Percentiles rank a stretch among this genome's conserved stretches.
These are phyloP conservation scores for Aspergillus nidulans DNA, from an alignment of 495 filamentous ascomycete species.

Conservation along the genomic window DNA sequence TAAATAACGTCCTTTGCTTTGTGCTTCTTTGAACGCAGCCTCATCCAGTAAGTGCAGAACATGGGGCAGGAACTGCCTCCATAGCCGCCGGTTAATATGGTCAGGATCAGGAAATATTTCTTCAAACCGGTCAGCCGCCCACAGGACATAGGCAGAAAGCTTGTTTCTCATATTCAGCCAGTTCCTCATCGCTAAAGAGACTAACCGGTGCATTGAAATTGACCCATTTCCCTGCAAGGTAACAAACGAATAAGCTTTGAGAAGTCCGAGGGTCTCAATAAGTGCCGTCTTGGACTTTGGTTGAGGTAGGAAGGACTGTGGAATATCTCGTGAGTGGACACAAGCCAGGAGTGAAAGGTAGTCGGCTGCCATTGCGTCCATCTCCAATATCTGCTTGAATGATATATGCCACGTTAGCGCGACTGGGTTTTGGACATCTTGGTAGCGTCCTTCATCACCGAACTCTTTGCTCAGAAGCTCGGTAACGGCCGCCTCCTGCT, in stretches of 20 bases:
- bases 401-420: conserved; percentile 54
- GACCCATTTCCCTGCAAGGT: conserved; percentile 7
- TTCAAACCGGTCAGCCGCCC: background rate
- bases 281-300: conserved; percentile 4
- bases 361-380: conserved; percentile 26
- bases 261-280: conserved; percentile 17
- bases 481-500: conserved; percentile 34
- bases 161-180: background rate
- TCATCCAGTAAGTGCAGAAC: background rate
- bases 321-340: conserved; percentile 26
- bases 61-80: conserved; percentile 5
- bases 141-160: background rate
- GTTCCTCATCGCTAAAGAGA: conserved; percentile 19
- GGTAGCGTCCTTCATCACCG: conserved; percentile 33
- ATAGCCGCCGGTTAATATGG: background rate
- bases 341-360: conserved; percentile 43
- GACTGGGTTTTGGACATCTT: conserved; percentile 43
- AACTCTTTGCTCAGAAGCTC: conserved; percentile 49
- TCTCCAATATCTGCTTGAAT: conserved; percentile 40
- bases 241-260: conserved; percentile 23
- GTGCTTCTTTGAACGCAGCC: background rate
- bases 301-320: conserved; percentile 26
- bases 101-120: background rate
- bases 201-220: conserved; percentile 19
- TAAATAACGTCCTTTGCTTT: background rate